Conservation (phyloP, 2,329 filamentous ascomycete genomes). For the Diaporthe australafricana region DNA sequence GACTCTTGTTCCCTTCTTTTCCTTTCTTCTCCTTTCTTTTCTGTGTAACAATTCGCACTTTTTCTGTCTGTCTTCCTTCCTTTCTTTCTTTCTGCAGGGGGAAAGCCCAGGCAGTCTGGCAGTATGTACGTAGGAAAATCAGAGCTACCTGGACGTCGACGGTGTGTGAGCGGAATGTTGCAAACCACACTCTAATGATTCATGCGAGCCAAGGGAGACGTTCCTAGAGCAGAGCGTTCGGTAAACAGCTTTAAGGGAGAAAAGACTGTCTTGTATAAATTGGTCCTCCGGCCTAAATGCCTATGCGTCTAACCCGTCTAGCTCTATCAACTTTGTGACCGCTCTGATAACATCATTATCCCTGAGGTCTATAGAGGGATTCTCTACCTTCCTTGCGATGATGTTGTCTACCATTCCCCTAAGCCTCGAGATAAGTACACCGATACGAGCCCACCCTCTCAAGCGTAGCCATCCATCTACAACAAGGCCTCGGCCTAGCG, state of each 20-base stretch:
- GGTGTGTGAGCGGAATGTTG: no score
- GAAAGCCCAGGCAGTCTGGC: no score
- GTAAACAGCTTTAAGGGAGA: background rate
- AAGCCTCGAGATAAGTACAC: conserved; percentile 85
- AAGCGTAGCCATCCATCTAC: conserved; percentile 92
- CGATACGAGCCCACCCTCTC: conserved; percentile 93
- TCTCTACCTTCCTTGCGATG: conserved; percentile 83
- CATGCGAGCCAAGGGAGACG: background rate
- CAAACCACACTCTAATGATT: no score
- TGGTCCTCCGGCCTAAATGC: background rate
- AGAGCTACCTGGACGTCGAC: no score
- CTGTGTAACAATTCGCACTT: no score
- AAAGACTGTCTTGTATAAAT: conserved; percentile 24
- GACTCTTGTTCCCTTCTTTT: no score
- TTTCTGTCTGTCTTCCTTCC: no score
- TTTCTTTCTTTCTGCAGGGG: no score
- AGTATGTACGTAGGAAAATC: background rate
- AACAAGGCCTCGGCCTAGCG: conserved; percentile 84
- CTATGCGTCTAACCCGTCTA: conserved; percentile 84
- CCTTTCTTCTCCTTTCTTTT: no score
- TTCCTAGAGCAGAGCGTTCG: background rate
- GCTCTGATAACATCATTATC: conserved; percentile 78
- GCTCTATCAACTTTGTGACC: conserved; percentile 85
- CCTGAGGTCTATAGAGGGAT: conserved; percentile 62
- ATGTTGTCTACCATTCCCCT: conserved; percentile 88